Conservation (phyloP, 2,329 filamentous ascomycete species). For the Parafenestella ontariensis region DNA sequence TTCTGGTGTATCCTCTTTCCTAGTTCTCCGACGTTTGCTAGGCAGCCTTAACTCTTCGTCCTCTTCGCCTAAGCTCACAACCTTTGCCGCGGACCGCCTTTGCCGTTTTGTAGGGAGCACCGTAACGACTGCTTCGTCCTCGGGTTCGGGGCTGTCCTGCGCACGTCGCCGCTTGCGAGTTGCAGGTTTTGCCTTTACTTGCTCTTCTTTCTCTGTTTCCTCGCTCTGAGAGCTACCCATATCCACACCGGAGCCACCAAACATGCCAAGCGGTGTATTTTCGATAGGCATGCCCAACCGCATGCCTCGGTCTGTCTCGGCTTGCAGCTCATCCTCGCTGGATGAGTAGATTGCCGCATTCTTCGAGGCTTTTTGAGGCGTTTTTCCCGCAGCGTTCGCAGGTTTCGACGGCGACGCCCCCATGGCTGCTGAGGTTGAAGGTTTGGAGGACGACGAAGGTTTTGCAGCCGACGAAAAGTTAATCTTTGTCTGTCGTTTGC, state of each 20-base stretch:
- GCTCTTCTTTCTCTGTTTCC: slow-evolving; percentile 11
- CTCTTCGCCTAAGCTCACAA: slow-evolving; percentile 3
- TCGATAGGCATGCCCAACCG: slow-evolving; percentile 26
- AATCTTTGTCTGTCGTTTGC: slow-evolving; percentile 51
- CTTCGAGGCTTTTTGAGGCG: slow-evolving; percentile 18
- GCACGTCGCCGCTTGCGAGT: slow-evolving; percentile 28
- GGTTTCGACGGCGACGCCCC: slow-evolving; percentile 7
- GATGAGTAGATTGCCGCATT: slow-evolving; percentile 19
- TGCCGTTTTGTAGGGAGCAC: slow-evolving; percentile 22
- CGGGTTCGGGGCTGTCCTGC: slow-evolving; percentile 6
- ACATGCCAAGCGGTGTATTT: slow-evolving; percentile 28
- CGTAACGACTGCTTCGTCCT: slow-evolving; percentile 13
- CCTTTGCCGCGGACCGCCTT: background rate
- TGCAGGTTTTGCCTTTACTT: slow-evolving; percentile 5
- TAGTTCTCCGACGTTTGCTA: background rate
- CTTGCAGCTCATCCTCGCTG: slow-evolving; percentile 33
- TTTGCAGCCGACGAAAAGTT: slow-evolving; percentile 53
- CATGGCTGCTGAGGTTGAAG: slow-evolving; percentile 31
- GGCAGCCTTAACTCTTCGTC: background rate
- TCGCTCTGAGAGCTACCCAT: slow-evolving; percentile 14
- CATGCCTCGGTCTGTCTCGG: slow-evolving; percentile 20
- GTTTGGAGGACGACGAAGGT: slow-evolving; percentile 45
- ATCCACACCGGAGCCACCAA: slow-evolving; percentile 29
- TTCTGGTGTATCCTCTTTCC: slow-evolving; percentile 1
- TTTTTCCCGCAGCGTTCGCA: slow-evolving; percentile 29